Evolutionary conservation across 768 basidiomycete genomes (phyloP), one percentile per base, ranked within the genome.

Genomic region (Scleroderma citrinum): DNA sequence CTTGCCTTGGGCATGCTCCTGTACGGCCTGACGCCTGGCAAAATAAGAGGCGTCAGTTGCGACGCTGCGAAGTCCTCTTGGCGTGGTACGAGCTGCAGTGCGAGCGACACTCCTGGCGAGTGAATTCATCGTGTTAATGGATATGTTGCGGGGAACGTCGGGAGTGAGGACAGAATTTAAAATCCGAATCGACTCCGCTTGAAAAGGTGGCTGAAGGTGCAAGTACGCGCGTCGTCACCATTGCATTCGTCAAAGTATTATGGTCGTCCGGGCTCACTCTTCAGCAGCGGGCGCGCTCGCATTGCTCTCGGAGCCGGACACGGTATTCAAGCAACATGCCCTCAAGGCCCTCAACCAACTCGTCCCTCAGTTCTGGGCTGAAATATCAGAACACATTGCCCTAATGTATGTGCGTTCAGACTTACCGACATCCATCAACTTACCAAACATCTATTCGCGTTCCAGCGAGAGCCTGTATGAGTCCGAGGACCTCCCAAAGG

Each of bases 361-460:
- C 39, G 92, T 98, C 7, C 82, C 93, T 34, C 85, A 89, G 59
- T 98, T 97, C 69, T 99, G 96, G 96, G 87, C 95, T 41, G 96
- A 99, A 76, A 95, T 98, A 61, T 93, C 92, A 58, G 96, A 99
- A 68, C 82, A 89, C 64, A 85, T 97, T 59, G 80, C 87, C 30
- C 72, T 83, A 51, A 92, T 98, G 94, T 91, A 65, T 59, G 90
- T 73, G 26, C 26, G 43, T 51, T 44, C 32, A 54, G 51, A 31
- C 50, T 52, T n/a, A n/a, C 32, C 39, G 47, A 43, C 23, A 47
- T 46, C 17, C 32, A 50, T 41, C n/a, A 42, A 44, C n/a, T 43
- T 45, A 35, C 46, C 59, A 50, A 43, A 52, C 51, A 38, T 14
- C 54, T n/a, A 37, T 21, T 17, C 6, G 42, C 30, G 21, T 44